A percentile compares a stretch with the other conserved stretches of the same genome.
These are phyloP conservation scores for Cucumis sativus DNA, from an alignment of 306 rosid species.

Conservation along the genomic window Cucumber_9930_V3 NC_026655.2:19594001-19594500, in stretches of 20 bases:
- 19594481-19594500: constrained; percentile 19
- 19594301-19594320: not conserved
- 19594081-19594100: not conserved
- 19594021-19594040: constrained; percentile 40
- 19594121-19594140: not conserved
- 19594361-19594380: not conserved
- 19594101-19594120: not conserved
- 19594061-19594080: not conserved
- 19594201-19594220: constrained; percentile 66
- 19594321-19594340: not conserved
- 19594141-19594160: constrained; percentile 34
- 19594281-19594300: not conserved
- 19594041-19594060: constrained; percentile 47
- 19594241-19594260: not conserved
- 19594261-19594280: not conserved
- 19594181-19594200: constrained; percentile 65
- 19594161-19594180: constrained; percentile 65
- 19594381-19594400: not conserved
- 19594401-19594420: constrained; percentile 40
- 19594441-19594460: constrained; percentile 90
- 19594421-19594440: constrained; percentile 73
- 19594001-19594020: constrained; percentile 28
- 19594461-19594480: constrained; percentile 62
- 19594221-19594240: constrained; percentile 89
- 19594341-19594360: not conserved